Conservation (phyloP, 2,329 filamentous ascomycete species). For the Cryphonectria naterciae region DNA sequence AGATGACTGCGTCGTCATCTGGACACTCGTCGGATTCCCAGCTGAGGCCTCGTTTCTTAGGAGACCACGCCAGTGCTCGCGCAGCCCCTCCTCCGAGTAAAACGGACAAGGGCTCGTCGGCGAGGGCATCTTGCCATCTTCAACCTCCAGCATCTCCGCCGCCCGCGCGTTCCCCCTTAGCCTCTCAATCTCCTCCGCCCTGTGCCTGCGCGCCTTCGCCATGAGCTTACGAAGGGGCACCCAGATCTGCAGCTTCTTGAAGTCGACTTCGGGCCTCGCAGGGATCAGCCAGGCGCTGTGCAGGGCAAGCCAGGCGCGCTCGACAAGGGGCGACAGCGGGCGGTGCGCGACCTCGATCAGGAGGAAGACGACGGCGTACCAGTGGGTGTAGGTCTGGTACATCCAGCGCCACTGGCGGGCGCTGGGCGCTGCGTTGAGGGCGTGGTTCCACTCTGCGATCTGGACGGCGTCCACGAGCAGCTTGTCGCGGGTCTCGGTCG, state of each 20-base stretch:
- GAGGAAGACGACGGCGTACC: slow-evolving; percentile 61
- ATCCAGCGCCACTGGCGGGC: slow-evolving; percentile 60
- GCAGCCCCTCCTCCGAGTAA: slow-evolving; percentile 34
- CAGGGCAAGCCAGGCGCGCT: slow-evolving; percentile 53
- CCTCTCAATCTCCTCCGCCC: slow-evolving; percentile 41
- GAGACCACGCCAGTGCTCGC: slow-evolving; percentile 40
- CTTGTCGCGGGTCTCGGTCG: slow-evolving; percentile 45
- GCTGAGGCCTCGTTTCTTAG: slow-evolving; percentile 26
- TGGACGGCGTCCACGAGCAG: slow-evolving; percentile 56
- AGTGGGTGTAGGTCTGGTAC: slow-evolving; percentile 62
- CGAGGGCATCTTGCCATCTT: slow-evolving; percentile 35
- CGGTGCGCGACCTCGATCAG: slow-evolving; percentile 54
- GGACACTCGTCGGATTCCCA: background rate
- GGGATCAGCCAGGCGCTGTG: slow-evolving; percentile 50
- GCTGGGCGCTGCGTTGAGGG: slow-evolving; percentile 54
- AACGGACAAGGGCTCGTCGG: slow-evolving; percentile 40
- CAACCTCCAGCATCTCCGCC: slow-evolving; percentile 36
- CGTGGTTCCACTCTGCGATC: slow-evolving; percentile 58
- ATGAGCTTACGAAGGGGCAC: slow-evolving; percentile 46
- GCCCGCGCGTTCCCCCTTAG: slow-evolving; percentile 37
- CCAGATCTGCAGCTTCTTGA: slow-evolving; percentile 43
- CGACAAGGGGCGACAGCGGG: slow-evolving; percentile 49
- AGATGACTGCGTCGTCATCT: background rate
- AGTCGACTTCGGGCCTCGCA: slow-evolving; percentile 34
- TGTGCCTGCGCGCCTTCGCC: slow-evolving; percentile 43